Percentiles rank a stretch among this genome's conserved stretches.
phyloP scores from a whole-genome alignment of 1,139 yeast genomes.

The Diutina scorzettiae region DNA sequence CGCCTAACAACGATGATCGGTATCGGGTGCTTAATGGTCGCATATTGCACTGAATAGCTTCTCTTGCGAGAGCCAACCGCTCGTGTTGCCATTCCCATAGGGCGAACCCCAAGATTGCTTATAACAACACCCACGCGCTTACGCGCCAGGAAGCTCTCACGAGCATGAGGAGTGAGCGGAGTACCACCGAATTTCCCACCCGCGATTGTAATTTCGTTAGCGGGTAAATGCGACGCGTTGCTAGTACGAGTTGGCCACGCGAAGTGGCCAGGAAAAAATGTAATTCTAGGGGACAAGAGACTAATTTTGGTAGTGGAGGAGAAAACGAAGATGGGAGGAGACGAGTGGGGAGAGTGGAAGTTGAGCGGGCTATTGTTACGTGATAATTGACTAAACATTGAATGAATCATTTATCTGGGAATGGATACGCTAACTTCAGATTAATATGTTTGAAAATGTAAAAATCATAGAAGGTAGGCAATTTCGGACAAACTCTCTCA shows the following conservation, averaged over 20 bases:
- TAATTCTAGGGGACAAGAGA: too few species aligned
- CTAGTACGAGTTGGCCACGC: constrained; percentile 15
- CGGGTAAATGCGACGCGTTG: constrained; percentile 62
- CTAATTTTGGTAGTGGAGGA: too few species aligned
- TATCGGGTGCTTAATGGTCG: constrained; percentile 65
- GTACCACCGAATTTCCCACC: constrained; percentile 85
- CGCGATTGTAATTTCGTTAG: constrained; percentile 34
- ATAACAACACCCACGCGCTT: constrained; percentile 65
- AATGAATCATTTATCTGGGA: too few species aligned
- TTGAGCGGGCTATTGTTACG: too few species aligned
- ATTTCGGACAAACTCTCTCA: too few species aligned
- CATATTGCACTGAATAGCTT: constrained; percentile 72
- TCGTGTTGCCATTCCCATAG: constrained; percentile 64
- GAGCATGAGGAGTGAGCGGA: constrained; percentile 48
- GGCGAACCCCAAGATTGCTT: constrained; percentile 34
- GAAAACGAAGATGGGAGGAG: too few species aligned
- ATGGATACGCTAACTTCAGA: too few species aligned
- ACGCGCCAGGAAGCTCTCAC: constrained; percentile 43
- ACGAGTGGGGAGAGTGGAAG: too few species aligned
- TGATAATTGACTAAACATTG: too few species aligned
- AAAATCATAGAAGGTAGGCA: too few species aligned
- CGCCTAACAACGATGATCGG: constrained; percentile 57
- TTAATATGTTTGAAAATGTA: too few species aligned
- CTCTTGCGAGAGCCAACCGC: constrained; percentile 45
- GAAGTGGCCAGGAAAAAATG: too few species aligned